Base-by-base conservation (phyloP, 768 basidiomycete species). In the Leccinellum luteum region DNA sequence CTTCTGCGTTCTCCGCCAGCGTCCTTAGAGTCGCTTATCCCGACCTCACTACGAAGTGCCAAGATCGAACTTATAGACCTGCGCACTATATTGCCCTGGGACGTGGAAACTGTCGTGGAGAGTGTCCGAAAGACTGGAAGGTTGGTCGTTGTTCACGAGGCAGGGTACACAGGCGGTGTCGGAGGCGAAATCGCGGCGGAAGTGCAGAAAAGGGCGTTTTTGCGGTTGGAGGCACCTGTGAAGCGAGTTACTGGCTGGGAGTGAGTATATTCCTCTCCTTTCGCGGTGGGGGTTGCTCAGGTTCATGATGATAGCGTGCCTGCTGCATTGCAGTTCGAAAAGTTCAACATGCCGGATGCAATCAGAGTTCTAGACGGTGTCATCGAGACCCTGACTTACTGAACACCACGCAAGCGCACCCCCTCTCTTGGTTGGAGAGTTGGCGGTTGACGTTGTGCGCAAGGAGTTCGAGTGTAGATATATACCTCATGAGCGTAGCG, bases 141-240 rank as follows among this genome's bases (percentile, higher is more conserved):
- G 21, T 78, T 94, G 56, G 85, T 97, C 19, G 81, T 98, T 51
- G 92, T 97, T 17, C 95, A 97, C 66, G 94, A 98, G 74, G 95
- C 95, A 1, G 87, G 92, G 3, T 81, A 85, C 68, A 90, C 89
- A 2, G 92, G 85, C 2, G 92, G 94, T 21, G 89, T 87, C n/a
- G 94, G 92, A 12, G 89, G 87, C 13, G 92, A 98, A 69, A 91
- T 98, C 44, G 86, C 88, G n/a, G 90, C 92, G 0, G 92, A 95
- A 73, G 77, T 98, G 5, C 92, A 92, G 75, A 89, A 89, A 72
- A 77, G 88, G 57, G 93, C 90, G 62, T 97, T 97, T 75, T 76
- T 97, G 66, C 88, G 87, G 70, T 74, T 98, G 51, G 84, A 92
- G 54, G 94, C 94, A 8, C 94, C 94, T 0, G 88, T 98, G 23